phyloP scores from a whole-genome alignment of 495 filamentous ascomycete species.

The Penicillium antarcticum region DNA sequence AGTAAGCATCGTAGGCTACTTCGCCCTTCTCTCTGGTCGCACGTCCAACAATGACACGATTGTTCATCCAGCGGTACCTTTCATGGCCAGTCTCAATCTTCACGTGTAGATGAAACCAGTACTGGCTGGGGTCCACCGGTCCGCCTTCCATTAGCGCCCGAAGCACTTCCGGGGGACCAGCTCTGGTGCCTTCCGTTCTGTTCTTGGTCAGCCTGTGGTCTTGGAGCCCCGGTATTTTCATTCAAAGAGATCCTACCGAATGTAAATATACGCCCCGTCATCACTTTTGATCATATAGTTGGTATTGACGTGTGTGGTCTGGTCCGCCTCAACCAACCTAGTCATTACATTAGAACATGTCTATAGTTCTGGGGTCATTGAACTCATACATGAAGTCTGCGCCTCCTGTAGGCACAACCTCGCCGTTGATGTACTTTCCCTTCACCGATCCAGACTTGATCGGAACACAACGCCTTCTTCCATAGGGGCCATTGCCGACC shows the following conservation, averaged over 20 bases:
- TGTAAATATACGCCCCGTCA: slow-evolving; percentile 27
- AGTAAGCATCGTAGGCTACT: slow-evolving; percentile 32
- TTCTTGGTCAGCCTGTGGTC: neutral
- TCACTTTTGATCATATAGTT: slow-evolving; percentile 30
- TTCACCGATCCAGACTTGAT: slow-evolving; percentile 22
- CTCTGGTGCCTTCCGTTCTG: slow-evolving; percentile 27
- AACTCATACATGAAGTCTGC: slow-evolving; percentile 28
- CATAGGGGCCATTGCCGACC: slow-evolving; percentile 28
- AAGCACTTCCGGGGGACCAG: slow-evolving; percentile 27
- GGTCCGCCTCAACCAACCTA: slow-evolving; percentile 28
- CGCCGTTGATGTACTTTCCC: slow-evolving; percentile 23
- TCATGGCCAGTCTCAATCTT: slow-evolving; percentile 31
- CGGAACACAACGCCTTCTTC: slow-evolving; percentile 28
- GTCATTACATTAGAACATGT: neutral
- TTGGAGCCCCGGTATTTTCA: neutral
- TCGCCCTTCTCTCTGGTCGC: slow-evolving; percentile 26
- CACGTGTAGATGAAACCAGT: slow-evolving; percentile 33
- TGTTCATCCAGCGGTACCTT: slow-evolving; percentile 34
- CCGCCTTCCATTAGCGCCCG: slow-evolving; percentile 28
- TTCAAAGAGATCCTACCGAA: slow-evolving; percentile 18
- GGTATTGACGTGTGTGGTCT: slow-evolving; percentile 30
- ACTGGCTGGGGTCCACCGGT: slow-evolving; percentile 23
- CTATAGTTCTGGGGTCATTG: neutral
- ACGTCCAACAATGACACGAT: slow-evolving; percentile 29
- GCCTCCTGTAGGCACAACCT: slow-evolving; percentile 24